These are phyloP conservation scores for Saitozyma podzolica DNA, from an alignment of 768 basidiomycete species.

Conservation along the genomic window DNA sequence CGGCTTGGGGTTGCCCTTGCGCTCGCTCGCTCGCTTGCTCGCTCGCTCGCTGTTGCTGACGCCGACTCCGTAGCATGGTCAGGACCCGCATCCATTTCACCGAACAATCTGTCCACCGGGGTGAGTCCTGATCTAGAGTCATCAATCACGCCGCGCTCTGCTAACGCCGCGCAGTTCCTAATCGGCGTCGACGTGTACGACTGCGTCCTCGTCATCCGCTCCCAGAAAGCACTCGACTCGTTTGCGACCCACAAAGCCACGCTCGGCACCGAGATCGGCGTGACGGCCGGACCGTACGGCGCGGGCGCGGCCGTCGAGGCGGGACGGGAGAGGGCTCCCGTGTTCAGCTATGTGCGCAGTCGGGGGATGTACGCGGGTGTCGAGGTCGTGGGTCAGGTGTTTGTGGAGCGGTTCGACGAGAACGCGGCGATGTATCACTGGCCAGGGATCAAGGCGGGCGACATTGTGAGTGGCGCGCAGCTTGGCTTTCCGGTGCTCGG, in stretches of 20 bases:
- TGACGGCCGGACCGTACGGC: conserved; percentile 51
- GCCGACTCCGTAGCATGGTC: conserved; percentile 45
- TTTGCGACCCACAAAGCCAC: conserved; percentile 51
- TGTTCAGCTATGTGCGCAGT: conserved; percentile 48
- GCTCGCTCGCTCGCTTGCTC: too few relatives aligned
- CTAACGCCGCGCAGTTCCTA: conserved; percentile 31
- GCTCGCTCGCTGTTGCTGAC: too few relatives aligned
- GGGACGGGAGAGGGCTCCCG: conserved; percentile 46
- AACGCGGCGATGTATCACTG: conserved; percentile 52
- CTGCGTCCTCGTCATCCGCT: conserved; percentile 50
- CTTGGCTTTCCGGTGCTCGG: background rate
- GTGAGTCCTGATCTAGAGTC: conserved; percentile 14
- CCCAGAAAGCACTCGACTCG: conserved; percentile 47
- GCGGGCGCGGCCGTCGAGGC: conserved; percentile 51
- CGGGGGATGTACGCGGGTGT: conserved; percentile 52
- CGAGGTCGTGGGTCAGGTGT: conserved; percentile 52
- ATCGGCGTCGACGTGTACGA: conserved; percentile 53
- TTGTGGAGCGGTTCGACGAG: conserved; percentile 49
- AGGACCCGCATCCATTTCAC: conserved; percentile 47
- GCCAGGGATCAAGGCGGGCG: conserved; percentile 49
- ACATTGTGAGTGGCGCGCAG: conserved; percentile 41
- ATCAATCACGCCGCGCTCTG: background rate
- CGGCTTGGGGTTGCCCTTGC: background rate
- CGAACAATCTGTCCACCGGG: conserved; percentile 51
- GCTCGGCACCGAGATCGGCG: conserved; percentile 46